Conservation (phyloP, 495 filamentous ascomycete genomes). For the Rhizodiscina lignyota region DNA sequence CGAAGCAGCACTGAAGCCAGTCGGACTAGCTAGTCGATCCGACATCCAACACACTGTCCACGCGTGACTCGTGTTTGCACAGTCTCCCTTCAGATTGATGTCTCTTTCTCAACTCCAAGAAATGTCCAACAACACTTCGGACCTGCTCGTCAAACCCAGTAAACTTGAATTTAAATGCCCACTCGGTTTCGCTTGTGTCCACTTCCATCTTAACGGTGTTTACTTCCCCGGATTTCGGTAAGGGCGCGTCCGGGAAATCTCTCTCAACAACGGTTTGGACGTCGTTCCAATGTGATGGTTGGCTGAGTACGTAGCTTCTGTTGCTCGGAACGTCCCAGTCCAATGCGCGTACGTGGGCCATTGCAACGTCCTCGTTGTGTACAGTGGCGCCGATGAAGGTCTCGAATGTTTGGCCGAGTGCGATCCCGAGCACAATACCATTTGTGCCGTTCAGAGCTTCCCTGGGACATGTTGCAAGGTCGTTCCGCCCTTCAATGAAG, state of each 20-base stretch:
- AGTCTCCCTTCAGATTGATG: no score
- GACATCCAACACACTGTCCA: no score
- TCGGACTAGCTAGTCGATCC: no score
- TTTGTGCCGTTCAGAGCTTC: constrained; percentile 20
- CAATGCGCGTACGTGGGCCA: constrained; percentile 25
- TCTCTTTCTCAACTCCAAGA: constrained; percentile 7
- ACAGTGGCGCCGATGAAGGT: constrained; percentile 20
- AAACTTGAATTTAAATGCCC: constrained; percentile 30
- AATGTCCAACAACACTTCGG: constrained; percentile 23
- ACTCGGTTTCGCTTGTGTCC: constrained; percentile 26
- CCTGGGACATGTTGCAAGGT: constrained; percentile 1
- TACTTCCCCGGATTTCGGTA: constrained; percentile 24
- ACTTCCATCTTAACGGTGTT: constrained; percentile 22
- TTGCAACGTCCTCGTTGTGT: constrained; percentile 28
- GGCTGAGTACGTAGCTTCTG: constrained; percentile 22
- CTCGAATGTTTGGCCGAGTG: constrained; percentile 19
- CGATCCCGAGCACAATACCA: constrained; percentile 19
- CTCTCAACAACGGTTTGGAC: constrained; percentile 21
- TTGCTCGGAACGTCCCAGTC: constrained; percentile 20
- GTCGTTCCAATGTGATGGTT: constrained; percentile 29
- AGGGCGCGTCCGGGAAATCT: constrained; percentile 26
- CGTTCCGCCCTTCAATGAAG: constrained; percentile 8
- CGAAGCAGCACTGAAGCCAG: no score
- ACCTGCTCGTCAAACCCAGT: constrained; percentile 31
- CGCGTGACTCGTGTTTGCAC: no score